Base-by-base conservation (phyloP, 2,329 filamentous ascomycete species). In the Diaporthe humulicola region DNA sequence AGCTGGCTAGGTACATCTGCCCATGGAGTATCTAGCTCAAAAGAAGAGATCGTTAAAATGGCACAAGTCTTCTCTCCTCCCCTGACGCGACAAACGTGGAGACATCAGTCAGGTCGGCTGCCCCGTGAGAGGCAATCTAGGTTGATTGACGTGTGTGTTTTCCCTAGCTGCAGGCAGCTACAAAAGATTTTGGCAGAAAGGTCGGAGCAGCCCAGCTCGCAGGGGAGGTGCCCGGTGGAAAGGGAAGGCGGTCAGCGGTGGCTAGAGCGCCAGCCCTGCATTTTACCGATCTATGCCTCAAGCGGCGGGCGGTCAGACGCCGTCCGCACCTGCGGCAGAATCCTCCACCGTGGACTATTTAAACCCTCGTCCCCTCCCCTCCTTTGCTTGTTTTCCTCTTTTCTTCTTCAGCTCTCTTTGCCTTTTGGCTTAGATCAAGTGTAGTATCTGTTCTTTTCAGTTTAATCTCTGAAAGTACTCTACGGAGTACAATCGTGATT, bases 371-470 rank as follows among this genome's bases (percentile, higher is more conserved):
- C 7, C 17, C 70, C 42, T 25, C 10, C 64, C 28, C 12, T 17
- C 52, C 28, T 64, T 72, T 36, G 15, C 50, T n/a, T 33, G 3
- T 28, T 58, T 70, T 70, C 38, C 9, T 40, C 33, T 54, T 56
- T 60, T 69, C 30, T 30, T 73, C 56, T 61, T 33, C 17, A 58
- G 56, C 71, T 74, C 61, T 60, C 52, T 72, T 72, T 72, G 70
- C 70, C 70, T 71, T 71, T 71, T 71, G 77, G 78, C 78, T 91
- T 90, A 92, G 91, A 92, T 92, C 90, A 93, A 92, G 90, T 92
- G 90, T 92, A 93, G 91, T 93, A 92, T 92, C 90, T 92, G 90
- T 93, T 93, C 92, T 93, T 93, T 93, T 93, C 90, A 93, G 92
- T 93, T 93, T 93, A 93, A 93, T 93, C 90, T 91, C 91, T 93